Evolutionary conservation across 2,329 filamentous ascomycete species (phyloP), one percentile per base, ranked within the genome.

Genomic region (Akanthomyces dipterigenus): DNA sequence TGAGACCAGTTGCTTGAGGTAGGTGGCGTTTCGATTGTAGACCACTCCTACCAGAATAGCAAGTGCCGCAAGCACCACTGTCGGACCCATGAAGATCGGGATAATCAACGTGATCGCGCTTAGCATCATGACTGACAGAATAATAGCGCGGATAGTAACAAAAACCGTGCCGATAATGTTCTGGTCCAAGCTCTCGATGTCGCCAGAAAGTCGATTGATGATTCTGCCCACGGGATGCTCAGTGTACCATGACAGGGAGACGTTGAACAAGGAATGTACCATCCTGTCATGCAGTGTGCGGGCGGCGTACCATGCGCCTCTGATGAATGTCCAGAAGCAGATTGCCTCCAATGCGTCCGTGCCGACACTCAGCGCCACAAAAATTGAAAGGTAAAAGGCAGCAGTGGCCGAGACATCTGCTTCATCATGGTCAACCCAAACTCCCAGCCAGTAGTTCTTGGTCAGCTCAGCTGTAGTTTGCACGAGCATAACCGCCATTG

Each of bases 191-290:
- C 82, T 81, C n/a, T 76, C 75, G 67, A 84, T 82, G 63, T 85
- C 82, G 31, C 82, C 80, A 1, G 80, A 80, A 64, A 85, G 82
- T 11, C 83, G 78, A 66, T 84, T 83, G 61, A 80, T 76, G 62
- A 82, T 76, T 45, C 82, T 76, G 18, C 82, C 79, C 18, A 81
- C 76, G 0, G 82, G 78, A 1, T 81, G 77, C 51, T 79, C 70
- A 66, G 82, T 82, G 65, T 82, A 85, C 82, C 82, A 86, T 3
- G 78, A 76, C 11, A 85, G 73, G 1, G 83, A 79, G 2, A 82
- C 83, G 24, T 75, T 73, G 71, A 86, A 74, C 24, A 85, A 73
- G 16, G 80, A 77, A 7, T 71, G 72, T 45, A 85, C 78, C 56
- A 85, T 78, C 54, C 77, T 76, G 14, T 75, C 73, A 69, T 86